Evolutionary conservation across 2,329 filamentous ascomycete genomes (phyloP).

Genomic region (Arachnomyces sp.): DNA sequence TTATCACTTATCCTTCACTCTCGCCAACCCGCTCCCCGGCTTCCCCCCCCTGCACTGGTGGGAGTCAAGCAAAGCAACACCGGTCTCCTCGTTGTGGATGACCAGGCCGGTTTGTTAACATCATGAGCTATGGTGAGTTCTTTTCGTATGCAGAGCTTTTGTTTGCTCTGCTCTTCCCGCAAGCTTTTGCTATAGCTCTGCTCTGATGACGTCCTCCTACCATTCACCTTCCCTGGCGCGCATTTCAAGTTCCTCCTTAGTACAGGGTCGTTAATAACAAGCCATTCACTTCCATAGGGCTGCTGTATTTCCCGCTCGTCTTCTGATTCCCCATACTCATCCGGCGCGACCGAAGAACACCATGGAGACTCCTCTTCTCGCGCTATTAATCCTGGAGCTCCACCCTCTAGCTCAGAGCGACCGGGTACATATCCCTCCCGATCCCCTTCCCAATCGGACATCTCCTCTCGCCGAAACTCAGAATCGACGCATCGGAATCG

Average conservation of each 20-base stretch:
- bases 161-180: conserved; percentile 1
- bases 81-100: conserved; percentile 12
- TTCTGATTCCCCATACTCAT: conserved; percentile 24
- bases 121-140: conserved; percentile 30
- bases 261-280: background rate
- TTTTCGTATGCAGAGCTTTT: background rate
- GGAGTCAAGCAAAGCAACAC: conserved; percentile 6
- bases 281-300: conserved; percentile 21
- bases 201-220: background rate
- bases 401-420: conserved; percentile 11
- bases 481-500: conserved; percentile 10
- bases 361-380: conserved; percentile 16
- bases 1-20: too few species aligned
- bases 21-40: too few species aligned
- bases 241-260: too few species aligned
- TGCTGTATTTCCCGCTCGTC: conserved; percentile 32
- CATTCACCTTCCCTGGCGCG: too few species aligned
- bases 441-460: conserved; percentile 8
- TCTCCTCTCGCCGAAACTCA: conserved; percentile 5
- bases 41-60: conserved; percentile 3
- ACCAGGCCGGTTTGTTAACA: conserved; percentile 20
- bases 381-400: conserved; percentile 9
- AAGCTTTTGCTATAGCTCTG: background rate
- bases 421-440: conserved; percentile 7
- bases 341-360: conserved; percentile 18